Percentiles rank a stretch among this genome's conserved stretches.
These are phyloP conservation scores for Aspergillus biplanus DNA, from an alignment of 495 filamentous ascomycete genomes.

Conservation along the genomic window DNA sequence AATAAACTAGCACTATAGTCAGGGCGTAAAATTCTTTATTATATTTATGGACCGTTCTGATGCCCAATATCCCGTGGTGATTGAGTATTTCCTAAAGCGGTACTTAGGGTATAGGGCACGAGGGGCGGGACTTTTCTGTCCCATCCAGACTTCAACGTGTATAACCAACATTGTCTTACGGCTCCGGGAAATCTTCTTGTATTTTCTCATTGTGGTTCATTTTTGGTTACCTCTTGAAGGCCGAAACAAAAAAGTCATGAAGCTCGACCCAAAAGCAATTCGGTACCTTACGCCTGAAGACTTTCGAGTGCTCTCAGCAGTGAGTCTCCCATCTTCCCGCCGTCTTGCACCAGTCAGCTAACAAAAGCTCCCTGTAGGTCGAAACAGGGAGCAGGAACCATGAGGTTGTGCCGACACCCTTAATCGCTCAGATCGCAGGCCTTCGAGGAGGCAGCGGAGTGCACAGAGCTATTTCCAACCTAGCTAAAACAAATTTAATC, in stretches of 20 bases:
- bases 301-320: conserved; percentile 92
- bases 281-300: conserved; percentile 91
- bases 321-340: conserved; percentile 52
- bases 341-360: conserved; percentile 30
- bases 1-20: too few species aligned
- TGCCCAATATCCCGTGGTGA: not conserved
- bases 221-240: not conserved
- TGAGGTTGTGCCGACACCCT: conserved; percentile 87
- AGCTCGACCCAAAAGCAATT: conserved; percentile 87
- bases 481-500: conserved; percentile 92
- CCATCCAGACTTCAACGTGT: conserved; percentile 19
- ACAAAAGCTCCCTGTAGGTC: conserved; percentile 58
- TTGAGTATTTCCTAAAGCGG: conserved; percentile 28
- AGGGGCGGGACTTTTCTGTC: conserved; percentile 37
- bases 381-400: conserved; percentile 95
- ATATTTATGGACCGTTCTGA: conserved; percentile 3
- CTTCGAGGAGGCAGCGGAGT: conserved; percentile 83
- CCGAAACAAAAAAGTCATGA: conserved; percentile 61
- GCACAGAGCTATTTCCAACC: conserved; percentile 81
- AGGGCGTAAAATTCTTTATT: not conserved
- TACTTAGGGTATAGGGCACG: conserved; percentile 52
- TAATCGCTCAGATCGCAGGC: conserved; percentile 82
- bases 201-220: not conserved
- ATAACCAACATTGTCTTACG: conserved; percentile 4
- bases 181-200: not conserved